Percentiles rank a stretch among this genome's conserved stretches.
phyloP scores from a whole-genome alignment of 2,329 filamentous ascomycete genomes.

The Parascedosporium putredinis region DNA sequence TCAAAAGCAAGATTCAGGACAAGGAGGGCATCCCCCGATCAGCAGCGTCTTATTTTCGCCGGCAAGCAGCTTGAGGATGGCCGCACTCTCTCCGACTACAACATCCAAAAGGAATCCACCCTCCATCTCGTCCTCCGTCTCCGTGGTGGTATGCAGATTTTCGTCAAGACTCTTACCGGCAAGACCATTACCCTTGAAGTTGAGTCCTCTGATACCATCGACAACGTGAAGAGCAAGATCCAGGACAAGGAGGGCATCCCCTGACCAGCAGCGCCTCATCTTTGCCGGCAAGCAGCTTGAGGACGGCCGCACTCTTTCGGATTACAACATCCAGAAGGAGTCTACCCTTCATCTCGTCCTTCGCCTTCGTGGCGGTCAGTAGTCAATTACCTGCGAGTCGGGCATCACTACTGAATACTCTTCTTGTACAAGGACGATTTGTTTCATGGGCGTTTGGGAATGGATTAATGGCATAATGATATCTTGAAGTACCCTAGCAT shows the following conservation, averaged over 20 bases:
- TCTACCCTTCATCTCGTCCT: slow-evolving; percentile 73
- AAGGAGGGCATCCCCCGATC: slow-evolving; percentile 93
- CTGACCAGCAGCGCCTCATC: slow-evolving; percentile 88
- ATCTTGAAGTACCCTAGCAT: slow-evolving; percentile 2
- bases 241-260: slow-evolving; percentile 90
- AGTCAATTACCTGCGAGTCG: no score
- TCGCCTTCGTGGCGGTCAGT: slow-evolving; percentile 60
- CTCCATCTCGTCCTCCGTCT: slow-evolving; percentile 72
- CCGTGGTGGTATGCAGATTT: slow-evolving; percentile 80
- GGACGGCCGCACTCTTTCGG: slow-evolving; percentile 79
- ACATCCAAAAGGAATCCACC: slow-evolving; percentile 88
- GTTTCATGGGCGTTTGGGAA: slow-evolving; percentile 3
- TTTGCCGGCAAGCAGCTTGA: slow-evolving; percentile 91
- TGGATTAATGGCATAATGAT: slow-evolving; percentile 2
- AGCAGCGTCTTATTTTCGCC: slow-evolving; percentile 87
- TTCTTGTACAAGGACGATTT: neutral
- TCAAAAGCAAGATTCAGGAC: slow-evolving; percentile 87
- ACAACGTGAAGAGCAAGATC: slow-evolving; percentile 92
- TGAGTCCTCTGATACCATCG: slow-evolving; percentile 80
- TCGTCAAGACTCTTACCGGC: slow-evolving; percentile 78
- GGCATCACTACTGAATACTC: slow-evolving; percentile 33
- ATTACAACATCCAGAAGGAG: slow-evolving; percentile 97
- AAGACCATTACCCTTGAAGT: slow-evolving; percentile 94
- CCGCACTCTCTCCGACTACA: slow-evolving; percentile 86
- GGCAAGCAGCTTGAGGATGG: slow-evolving; percentile 92